Percentiles rank a stretch among this genome's conserved stretches.
phyloP scores from a whole-genome alignment of 805 yeast species.

The Kodamaea leandrae region DNA sequence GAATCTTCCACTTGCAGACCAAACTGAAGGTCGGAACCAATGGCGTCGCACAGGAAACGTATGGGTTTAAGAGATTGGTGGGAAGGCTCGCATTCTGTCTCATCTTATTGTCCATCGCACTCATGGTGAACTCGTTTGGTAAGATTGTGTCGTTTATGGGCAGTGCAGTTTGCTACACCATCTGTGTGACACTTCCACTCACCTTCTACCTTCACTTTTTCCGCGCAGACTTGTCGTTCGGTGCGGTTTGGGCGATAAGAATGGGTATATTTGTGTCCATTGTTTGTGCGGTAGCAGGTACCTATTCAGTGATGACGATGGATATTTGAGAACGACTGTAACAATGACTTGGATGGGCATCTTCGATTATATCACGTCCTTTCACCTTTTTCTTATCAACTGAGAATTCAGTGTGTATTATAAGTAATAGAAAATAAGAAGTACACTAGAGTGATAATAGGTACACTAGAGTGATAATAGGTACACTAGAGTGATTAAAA shows the following conservation, averaged over 20 bases:
- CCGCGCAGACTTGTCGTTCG: constrained; percentile 36
- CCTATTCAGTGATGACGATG: constrained; percentile 41
- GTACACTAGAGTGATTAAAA: no score
- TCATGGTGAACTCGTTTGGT: constrained; percentile 75
- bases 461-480: no score
- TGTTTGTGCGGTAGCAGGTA: constrained; percentile 55
- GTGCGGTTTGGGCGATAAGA: constrained; percentile 41
- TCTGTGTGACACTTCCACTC: constrained; percentile 78
- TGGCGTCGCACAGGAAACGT: constrained; percentile 6
- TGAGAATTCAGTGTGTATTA: no score
- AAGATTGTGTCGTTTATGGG: constrained; percentile 79
- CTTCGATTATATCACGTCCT: no score
- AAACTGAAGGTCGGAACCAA: constrained; percentile 1
- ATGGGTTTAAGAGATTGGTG: constrained; percentile 16
- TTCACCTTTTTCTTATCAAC: no score
- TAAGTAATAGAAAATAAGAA: no score
- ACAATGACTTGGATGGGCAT: no score
- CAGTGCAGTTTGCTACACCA: constrained; percentile 71
- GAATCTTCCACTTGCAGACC: constrained; percentile 8
- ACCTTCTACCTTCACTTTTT: constrained; percentile 65
- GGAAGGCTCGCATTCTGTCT: constrained; percentile 48
- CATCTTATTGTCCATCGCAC: constrained; percentile 55
- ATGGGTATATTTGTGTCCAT: constrained; percentile 45
- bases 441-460: no score
- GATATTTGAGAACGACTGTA: no score